Base-by-base conservation (phyloP, 2,329 filamentous ascomycete genomes). In the Hymenoscyphus occultus region DNA sequence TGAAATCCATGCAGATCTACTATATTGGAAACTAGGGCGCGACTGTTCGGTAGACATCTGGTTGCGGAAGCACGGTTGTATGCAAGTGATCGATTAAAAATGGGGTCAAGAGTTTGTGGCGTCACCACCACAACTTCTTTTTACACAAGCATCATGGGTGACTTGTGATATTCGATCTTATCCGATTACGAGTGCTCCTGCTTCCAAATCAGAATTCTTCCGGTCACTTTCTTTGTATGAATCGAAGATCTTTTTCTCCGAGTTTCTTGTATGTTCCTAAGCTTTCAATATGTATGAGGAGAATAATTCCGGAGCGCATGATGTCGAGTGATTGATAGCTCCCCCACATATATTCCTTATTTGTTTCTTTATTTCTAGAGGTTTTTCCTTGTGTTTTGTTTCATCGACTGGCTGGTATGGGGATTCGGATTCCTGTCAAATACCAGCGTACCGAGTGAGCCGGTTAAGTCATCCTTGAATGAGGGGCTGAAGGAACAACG, bases 1-100 rank as follows among this genome's bases (percentile, higher is more conserved):
- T 59, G 9, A 56, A 22, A 10, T 39, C 35, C 31, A 7, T 42
- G 22, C 31, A 13, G 35, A n/a, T 40, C 39, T 14, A 31, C 40
- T 45, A n/a, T 40, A 28, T 14, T 31, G 22, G 31, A 31, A 45
- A 28, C 59, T 31, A 45, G 48, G 40, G 40, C 40, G 35, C 57
- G n/a, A 59, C 61, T 39, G 39, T 56, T 57, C 45, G 39, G 39
- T 54, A 64, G 62, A 28, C 59, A 63, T 62, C 63, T 56, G 60
- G 56, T 59, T 63, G 67, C 69, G 65, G 67, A 69, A 65, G 68
- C 68, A 71, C 67, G 70, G 69, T 57, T 70, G 66, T 69, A 73
- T 72, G 71, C 70, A 73, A 72, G 71, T 70, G 67, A 70, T 71
- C 64, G 63, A 67, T 70, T 67, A 56, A 59, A 62, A 62, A 35